Conservation (phyloP, 2,329 filamentous ascomycete species). For the Fusarium sp. region DNA sequence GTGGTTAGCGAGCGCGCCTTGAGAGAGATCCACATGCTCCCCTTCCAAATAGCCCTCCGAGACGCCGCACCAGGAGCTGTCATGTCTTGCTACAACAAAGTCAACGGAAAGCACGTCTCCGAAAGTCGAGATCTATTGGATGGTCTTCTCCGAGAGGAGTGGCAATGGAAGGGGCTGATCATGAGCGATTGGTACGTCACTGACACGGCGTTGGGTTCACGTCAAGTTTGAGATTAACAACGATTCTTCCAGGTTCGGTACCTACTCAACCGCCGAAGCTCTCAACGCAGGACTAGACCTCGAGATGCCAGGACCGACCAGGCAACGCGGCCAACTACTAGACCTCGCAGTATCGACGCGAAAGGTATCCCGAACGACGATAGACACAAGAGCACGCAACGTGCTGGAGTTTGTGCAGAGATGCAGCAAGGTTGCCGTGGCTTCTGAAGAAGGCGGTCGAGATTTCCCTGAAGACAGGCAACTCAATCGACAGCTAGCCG, state of each 20-base stretch:
- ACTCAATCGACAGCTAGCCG: not conserved
- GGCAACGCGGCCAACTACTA: conserved; percentile 7
- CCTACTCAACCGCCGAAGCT: conserved; percentile 44
- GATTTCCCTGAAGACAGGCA: not conserved
- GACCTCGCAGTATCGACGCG: not conserved
- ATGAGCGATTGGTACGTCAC: conserved; percentile 58
- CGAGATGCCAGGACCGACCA: conserved; percentile 48
- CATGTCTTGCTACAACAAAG: conserved; percentile 58
- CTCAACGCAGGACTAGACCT: conserved; percentile 43
- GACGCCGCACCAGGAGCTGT: conserved; percentile 53
- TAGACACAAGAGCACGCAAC: not conserved
- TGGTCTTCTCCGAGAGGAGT: conserved; percentile 54
- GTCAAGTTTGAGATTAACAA: not conserved
- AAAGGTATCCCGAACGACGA: not conserved
- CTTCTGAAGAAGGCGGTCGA: not conserved
- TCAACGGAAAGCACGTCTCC: conserved; percentile 53
- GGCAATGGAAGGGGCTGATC: conserved; percentile 56
- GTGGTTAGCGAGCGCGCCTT: not conserved
- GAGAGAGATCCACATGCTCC: conserved; percentile 53
- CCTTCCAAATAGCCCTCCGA: conserved; percentile 56
- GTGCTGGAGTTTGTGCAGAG: conserved; percentile 9
- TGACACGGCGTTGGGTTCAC: rapidly evolving
- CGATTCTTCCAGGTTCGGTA: conserved; percentile 18
- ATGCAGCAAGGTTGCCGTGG: not conserved
- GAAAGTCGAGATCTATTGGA: conserved; percentile 36